These are phyloP conservation scores for Monosporozyma unispora DNA, from an alignment of 805 yeast genomes.

Conservation along the genomic window DNA sequence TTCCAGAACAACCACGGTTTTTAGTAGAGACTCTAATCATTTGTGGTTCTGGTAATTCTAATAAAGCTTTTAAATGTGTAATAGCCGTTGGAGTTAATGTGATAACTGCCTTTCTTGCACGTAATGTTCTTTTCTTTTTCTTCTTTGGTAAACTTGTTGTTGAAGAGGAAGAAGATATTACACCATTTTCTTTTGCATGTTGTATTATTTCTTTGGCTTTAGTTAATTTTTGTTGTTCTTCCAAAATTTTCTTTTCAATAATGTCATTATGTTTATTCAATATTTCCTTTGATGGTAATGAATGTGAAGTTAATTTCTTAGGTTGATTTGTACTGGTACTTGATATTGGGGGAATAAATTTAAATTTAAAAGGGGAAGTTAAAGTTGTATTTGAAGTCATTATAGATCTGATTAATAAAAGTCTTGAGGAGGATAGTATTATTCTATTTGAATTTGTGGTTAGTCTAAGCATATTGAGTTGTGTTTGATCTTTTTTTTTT, in stretches of 20 bases:
- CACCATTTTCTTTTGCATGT: neutral
- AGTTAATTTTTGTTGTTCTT: conserved; percentile 17
- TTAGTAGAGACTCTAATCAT: conserved; percentile 87
- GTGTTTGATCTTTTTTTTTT: neutral
- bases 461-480: neutral
- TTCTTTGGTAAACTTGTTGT: conserved; percentile 11
- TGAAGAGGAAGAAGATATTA: neutral
- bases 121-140: conserved; percentile 54
- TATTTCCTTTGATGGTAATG: conserved; percentile 37
- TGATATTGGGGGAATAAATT: conserved; percentile 3
- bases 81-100: conserved; percentile 71
- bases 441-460: neutral
- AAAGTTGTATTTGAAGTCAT: neutral
- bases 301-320: conserved; percentile 38
- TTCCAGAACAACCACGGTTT: conserved; percentile 94
- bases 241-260: conserved; percentile 7
- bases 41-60: conserved; percentile 79
- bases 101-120: conserved; percentile 86
- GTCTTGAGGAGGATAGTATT: neutral
- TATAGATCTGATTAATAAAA: neutral
- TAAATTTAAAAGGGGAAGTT: conserved; percentile 2
- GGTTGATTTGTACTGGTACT: neutral
- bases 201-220: conserved; percentile 11
- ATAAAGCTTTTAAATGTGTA: conserved; percentile 53
- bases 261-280: conserved; percentile 37